Evolutionary conservation across 164 flowering plant genomes (phyloP), one percentile per base, ranked within the genome.

Genomic region (Umbellularia californica): DNA sequence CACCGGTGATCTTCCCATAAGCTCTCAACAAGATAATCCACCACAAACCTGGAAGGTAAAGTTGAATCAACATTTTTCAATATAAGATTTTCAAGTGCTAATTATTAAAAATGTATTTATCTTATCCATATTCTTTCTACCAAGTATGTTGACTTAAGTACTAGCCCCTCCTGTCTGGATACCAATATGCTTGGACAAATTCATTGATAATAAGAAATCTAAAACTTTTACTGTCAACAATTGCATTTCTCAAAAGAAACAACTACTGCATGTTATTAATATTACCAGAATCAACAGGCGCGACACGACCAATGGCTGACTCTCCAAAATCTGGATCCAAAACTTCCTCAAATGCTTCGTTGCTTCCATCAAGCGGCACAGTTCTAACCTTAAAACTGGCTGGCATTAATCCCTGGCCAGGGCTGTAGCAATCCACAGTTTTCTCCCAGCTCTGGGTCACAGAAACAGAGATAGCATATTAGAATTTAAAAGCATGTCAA

Each of bases 291-390:
- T 92, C 97, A 73, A 93, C 94, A n/a, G 97, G 97, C 11, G 97
- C 97, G 78, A 95, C 98, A 65, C 97, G 97, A 7, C 97, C 98
- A 83, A 94, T 94, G 12, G 97, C 98, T 30, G 97, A 90, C 82
- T 94, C 97, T 9, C 98, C 98, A 86, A 94, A 95, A 88, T 92
- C 97, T 24, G 98, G 97, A 84, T 95, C 97, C 19, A 91, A 75
- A 72, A 90, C 89, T 79, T 94, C 97, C 85, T 92, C 95, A 78
- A 77, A 80, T 75, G 80, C 85, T 47, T 84, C 84, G 70, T 80
- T 82, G 79, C 84, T 85, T 19, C 84, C 93, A 79, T 92, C 93
- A 50, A 90, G 94, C 71, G 97, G 88, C 62, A 90, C 94, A 7
- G 84, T 80, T 80, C 88, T 86, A 70, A 93, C 97, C 79, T 95